Base-by-base conservation (phyloP, 2,329 filamentous ascomycete species). In the Fusarium globosum region DNA sequence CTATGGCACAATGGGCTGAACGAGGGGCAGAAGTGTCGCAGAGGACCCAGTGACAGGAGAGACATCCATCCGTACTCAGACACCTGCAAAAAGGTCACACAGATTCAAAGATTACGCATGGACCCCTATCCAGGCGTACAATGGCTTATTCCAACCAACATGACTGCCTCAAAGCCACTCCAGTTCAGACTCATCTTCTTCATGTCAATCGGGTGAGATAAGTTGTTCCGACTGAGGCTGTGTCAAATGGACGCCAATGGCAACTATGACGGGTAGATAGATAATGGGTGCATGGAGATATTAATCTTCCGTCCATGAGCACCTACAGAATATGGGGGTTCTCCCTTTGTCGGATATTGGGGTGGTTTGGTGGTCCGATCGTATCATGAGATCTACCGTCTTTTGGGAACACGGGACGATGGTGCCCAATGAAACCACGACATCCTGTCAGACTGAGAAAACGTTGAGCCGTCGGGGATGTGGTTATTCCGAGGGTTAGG, bases 301-400 rank as follows among this genome's bases (percentile, higher is more conserved):
- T 65, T 39, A 35, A 59, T 58, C 26, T 38, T 36, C 28, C 51
- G 26, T 39, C 61, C 30, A 43, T 56, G 28, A 23, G 45, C 55
- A n/a, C 28, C 46, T 33, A 42, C 28, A 46, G 39, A 35, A 33
- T 30, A 30, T 67, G 39, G 52, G 14, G 53, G 56, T 46, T 48
- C 43, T 28, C 21, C 41, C 23, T 62, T 52, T 57, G 70, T 68
- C 71, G 58, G 71, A 58, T 60, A 68, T 68, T 61, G 36, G 51
- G 51, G 42, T 51, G 56, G 56, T 59, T 35, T 51, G 56, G 30
- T 71, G 58, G 71, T 61, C 71, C 71, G 71, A 72, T 73, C 67
- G 62, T 65, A 72, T 65, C 71, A 72, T 73, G 62, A 73, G 66
- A 68, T 73, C 62, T 73, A 57, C 52, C 46, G 14, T 45, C 35